Evolutionary conservation across 345 rosid species (phyloP), one percentile per base, ranked within the genome.

Genomic region (Eucalyptus guilfoylei): DNA sequence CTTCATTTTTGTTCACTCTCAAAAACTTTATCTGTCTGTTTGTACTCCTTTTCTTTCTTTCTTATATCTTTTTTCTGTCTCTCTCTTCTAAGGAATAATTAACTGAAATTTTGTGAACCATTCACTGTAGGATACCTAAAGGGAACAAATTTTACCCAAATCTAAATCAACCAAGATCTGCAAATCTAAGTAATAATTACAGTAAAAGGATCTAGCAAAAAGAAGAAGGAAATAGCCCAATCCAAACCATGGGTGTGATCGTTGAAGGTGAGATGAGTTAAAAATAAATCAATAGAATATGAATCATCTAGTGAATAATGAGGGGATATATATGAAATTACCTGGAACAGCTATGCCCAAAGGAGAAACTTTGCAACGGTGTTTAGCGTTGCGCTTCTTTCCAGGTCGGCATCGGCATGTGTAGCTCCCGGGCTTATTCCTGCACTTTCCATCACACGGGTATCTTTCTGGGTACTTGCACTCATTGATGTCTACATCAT

Each of bases 171-270:
- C 69, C 0, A 11, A 60, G 16, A 60, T 30, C 0, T 60, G 15
- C 0, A 60, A 28, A 30, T 60, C 2, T 60, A 15, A 60, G 0
- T 60, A 28, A 60, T 60, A 60, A 60, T 28, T 60, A 60, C 34
- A 0, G 4, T 28, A 6, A 60, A 60, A 30, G 34, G 69, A 60
- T 60, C 6, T 60, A 0, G 34, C 0, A 60, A 60, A 28, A 12
- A 60, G 15, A 60, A 28, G 0, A 23, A 60, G 0, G 2, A 28
- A 1, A 28, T 52, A 60, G 69, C 69, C 34, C 69, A 60, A 62
- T 28, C 67, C 67, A 60, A 60, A 26, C 67, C n/a, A 26, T 60
- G 67, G 64, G 2, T 60, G n/a, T 60, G n/a, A 60, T 62, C 0
- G 34, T 62, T 62, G 69, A 62, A 62, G 69, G 8, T 62, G 32